Conservation (phyloP, 2,329 filamentous ascomycete genomes). For the Venturia asperata region DNA sequence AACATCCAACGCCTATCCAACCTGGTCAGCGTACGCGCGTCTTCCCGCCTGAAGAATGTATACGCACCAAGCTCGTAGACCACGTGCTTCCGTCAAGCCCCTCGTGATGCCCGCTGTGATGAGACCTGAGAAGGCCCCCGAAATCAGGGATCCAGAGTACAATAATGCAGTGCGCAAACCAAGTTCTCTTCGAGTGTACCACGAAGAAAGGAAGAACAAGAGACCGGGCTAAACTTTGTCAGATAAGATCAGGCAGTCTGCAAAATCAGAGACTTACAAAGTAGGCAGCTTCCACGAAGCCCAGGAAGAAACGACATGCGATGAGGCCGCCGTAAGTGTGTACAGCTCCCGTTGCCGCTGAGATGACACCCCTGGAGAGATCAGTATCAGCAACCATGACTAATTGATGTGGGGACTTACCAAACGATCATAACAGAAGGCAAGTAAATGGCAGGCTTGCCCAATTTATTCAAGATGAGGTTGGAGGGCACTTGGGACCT, state of each 20-base stretch:
- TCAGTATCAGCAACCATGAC: background rate
- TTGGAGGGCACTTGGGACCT: slow-evolving; percentile 29
- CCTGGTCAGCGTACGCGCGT: no score
- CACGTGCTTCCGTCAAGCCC: slow-evolving; percentile 54
- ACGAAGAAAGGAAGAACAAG: slow-evolving; percentile 56
- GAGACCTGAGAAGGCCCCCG: slow-evolving; percentile 63
- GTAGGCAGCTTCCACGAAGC: slow-evolving; percentile 40
- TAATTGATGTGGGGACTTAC: slow-evolving; percentile 12
- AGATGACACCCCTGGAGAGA: slow-evolving; percentile 26
- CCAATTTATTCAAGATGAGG: slow-evolving; percentile 32
- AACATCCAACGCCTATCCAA: slow-evolving; percentile 51
- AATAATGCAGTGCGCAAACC: slow-evolving; percentile 58
- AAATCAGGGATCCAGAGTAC: slow-evolving; percentile 62
- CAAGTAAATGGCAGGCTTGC: slow-evolving; percentile 30
- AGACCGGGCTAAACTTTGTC: slow-evolving; percentile 43
- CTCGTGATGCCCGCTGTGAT: slow-evolving; percentile 54
- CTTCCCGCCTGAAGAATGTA: no score
- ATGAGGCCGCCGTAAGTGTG: slow-evolving; percentile 33
- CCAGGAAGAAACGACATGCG: slow-evolving; percentile 34
- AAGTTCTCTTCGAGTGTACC: slow-evolving; percentile 65
- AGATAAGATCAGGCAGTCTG: slow-evolving; percentile 24
- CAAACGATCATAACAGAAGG: slow-evolving; percentile 31
- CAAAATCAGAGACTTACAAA: slow-evolving; percentile 30
- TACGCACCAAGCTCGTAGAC: slow-evolving; percentile 51
- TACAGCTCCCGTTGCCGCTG: slow-evolving; percentile 29